Evolutionary conservation across 73 alveolate species (phyloP).

Genomic region (Paramecium pentaurelia): DNA sequence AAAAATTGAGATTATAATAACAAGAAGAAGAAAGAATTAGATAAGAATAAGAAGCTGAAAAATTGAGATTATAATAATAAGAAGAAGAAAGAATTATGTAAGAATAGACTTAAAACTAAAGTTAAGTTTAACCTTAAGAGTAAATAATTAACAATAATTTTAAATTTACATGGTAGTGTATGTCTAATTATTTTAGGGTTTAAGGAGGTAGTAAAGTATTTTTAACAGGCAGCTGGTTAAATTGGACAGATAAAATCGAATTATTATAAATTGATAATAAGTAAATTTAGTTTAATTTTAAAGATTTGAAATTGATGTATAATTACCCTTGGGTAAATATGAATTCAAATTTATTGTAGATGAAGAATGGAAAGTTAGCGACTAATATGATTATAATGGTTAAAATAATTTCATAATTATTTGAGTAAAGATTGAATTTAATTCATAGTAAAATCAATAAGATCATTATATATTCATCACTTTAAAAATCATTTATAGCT

Average conservation of each 20-base stretch:
- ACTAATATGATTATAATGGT: neutral
- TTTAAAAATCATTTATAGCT: neutral
- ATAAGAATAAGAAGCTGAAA: neutral
- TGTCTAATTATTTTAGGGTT: neutral
- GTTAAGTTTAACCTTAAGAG: neutral
- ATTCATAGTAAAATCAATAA: neutral
- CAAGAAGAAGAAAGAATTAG: neutral
- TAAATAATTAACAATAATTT: neutral
- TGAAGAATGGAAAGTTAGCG: neutral
- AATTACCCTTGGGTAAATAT: neutral
- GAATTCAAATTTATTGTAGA: conserved; percentile 43
- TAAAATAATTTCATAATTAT: neutral
- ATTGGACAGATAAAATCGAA: neutral
- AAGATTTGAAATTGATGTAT: neutral
- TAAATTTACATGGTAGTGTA: neutral
- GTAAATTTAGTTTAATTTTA: neutral
- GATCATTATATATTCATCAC: neutral
- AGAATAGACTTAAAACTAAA: neutral
- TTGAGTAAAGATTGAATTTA: neutral
- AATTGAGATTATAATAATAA: neutral
- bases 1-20: neutral
- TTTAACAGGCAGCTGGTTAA: conserved; percentile 10
- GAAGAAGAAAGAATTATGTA: neutral
- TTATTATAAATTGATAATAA: neutral
- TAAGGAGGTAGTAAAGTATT: neutral